Base-by-base conservation (phyloP, 2,329 filamentous ascomycete genomes). In the Penicillium sp. region DNA sequence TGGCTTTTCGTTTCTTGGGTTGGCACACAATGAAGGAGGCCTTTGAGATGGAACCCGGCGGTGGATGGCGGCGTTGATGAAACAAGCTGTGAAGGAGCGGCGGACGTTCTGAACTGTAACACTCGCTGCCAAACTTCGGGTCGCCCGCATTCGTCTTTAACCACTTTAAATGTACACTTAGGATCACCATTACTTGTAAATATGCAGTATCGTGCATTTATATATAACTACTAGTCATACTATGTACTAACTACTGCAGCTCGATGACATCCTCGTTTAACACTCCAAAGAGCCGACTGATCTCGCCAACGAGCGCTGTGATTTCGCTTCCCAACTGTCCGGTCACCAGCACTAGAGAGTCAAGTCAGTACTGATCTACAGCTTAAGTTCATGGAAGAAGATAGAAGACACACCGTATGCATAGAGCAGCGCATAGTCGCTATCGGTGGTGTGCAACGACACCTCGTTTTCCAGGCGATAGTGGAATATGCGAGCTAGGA, bases 391-490 rank as follows among this genome's bases (percentile, higher is more conserved):
- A 42, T 47, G 40, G 47, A 18, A 11, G 2, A 50, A 33, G 33
- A 76, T 79, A 11, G 2, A 50, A 33, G 33, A 76, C 80, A 71
- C 68, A 83, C 82, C 90, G 75, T 96, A 99, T 18, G 93, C 92
- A 74, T 97, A 99, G 45, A 97, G 74, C 63, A 97, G 77, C 61
- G 93, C 91, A 70, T 94, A 97, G 68, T 99, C 94, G 60, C 79
- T 77, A 55, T 80, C 78, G 1, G 71, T 75, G 2, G 74, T 76
- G 24, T 69, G 64, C 16, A 72, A 74, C 56, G 77, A 79, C 23
- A 69, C 67, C 1, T 79, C 78, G 55, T 86, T 83, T 55, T 87
- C 84, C 68, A 89, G 87, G 56, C 93, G 81, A 72, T 94, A 97
- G 66, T 88, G 85, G 65, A 95, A 94, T 40, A 97, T 89, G 73